Percentiles rank a stretch among this genome's conserved stretches.
Evolutionary conservation across 2,329 filamentous ascomycete species (phyloP).

Genomic region (Camptophora hylomeconis): DNA sequence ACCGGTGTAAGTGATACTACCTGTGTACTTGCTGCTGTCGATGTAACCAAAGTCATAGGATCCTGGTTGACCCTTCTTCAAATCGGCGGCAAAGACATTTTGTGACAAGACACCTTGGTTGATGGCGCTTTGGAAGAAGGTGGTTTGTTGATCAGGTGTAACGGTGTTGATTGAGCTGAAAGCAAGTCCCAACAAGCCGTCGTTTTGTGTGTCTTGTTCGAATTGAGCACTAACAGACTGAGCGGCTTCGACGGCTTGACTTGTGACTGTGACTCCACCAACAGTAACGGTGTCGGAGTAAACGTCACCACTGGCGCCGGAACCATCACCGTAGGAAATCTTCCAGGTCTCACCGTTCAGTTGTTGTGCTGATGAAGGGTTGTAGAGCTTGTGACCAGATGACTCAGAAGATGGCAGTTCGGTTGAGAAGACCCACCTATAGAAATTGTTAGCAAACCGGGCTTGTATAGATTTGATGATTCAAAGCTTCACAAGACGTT

Average conservation of each 20-base stretch:
- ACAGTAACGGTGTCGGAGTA: slow-evolving; percentile 53
- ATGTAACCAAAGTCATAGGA: slow-evolving; percentile 48
- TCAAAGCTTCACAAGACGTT: too few species aligned
- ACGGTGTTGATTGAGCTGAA: slow-evolving; percentile 49
- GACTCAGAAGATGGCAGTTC: slow-evolving; percentile 39
- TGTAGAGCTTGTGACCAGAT: slow-evolving; percentile 46
- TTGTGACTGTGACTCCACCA: slow-evolving; percentile 43
- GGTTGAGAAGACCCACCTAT: slow-evolving; percentile 59
- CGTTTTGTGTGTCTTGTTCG: slow-evolving; percentile 37
- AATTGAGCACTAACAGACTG: slow-evolving; percentile 43
- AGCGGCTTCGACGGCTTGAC: slow-evolving; percentile 55
- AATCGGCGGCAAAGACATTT: slow-evolving; percentile 40
- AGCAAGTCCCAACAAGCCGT: slow-evolving; percentile 48
- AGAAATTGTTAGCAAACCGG: too few species aligned
- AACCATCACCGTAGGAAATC: slow-evolving; percentile 60
- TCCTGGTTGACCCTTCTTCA: slow-evolving; percentile 41
- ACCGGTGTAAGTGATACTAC: slow-evolving; percentile 41
- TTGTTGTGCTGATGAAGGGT: slow-evolving; percentile 34
- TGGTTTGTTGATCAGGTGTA: slow-evolving; percentile 35
- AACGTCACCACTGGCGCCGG: slow-evolving; percentile 49
- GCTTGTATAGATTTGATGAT: too few species aligned
- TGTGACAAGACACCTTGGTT: slow-evolving; percentile 29
- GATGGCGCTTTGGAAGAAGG: slow-evolving; percentile 50
- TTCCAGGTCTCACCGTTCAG: slow-evolving; percentile 41
- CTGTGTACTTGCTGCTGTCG: slow-evolving; percentile 45